These are phyloP conservation scores for Claviceps humidiphila DNA, from an alignment of 2,329 filamentous ascomycete species.

Conservation along the genomic window DNA sequence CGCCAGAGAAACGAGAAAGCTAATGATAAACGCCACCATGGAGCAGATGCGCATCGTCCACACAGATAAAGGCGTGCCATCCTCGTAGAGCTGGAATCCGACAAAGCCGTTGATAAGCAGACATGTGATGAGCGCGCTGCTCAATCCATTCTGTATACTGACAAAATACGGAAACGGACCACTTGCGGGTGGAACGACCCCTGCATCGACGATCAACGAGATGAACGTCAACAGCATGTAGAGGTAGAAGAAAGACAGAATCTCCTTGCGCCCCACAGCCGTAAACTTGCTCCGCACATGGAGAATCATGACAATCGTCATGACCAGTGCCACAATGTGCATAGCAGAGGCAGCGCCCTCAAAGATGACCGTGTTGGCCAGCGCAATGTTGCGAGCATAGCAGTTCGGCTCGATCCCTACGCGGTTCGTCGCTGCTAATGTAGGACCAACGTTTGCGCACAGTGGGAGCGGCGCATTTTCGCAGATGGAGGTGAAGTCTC, in stretches of 20 bases:
- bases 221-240: constrained; percentile 83
- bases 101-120: constrained; percentile 96
- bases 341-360: constrained; percentile 81
- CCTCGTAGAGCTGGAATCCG: constrained; percentile 95
- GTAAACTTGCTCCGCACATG: constrained; percentile 97
- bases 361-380: constrained; percentile 98
- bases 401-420: constrained; percentile 79
- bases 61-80: constrained; percentile 83
- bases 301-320: constrained; percentile 96
- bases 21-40: constrained; percentile 69
- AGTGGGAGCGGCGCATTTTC: constrained; percentile 71
- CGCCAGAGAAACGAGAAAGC: constrained; percentile 73
- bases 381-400: constrained; percentile 86
- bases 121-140: constrained; percentile 76
- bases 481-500: constrained; percentile 82
- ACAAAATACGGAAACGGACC: constrained; percentile 81
- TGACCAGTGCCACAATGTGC: constrained; percentile 78
- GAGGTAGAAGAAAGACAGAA: constrained; percentile 89
- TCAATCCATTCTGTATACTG: constrained; percentile 70
- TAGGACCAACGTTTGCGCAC: constrained; percentile 71
- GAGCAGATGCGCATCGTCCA: constrained; percentile 81
- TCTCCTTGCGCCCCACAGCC: constrained; percentile 66
- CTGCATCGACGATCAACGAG: constrained; percentile 83
- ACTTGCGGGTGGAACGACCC: constrained; percentile 75
- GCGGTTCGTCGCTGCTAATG: constrained; percentile 51